Evolutionary conservation across 2,329 filamentous ascomycete species (phyloP).

Genomic region (Clonostachys byssicola): DNA sequence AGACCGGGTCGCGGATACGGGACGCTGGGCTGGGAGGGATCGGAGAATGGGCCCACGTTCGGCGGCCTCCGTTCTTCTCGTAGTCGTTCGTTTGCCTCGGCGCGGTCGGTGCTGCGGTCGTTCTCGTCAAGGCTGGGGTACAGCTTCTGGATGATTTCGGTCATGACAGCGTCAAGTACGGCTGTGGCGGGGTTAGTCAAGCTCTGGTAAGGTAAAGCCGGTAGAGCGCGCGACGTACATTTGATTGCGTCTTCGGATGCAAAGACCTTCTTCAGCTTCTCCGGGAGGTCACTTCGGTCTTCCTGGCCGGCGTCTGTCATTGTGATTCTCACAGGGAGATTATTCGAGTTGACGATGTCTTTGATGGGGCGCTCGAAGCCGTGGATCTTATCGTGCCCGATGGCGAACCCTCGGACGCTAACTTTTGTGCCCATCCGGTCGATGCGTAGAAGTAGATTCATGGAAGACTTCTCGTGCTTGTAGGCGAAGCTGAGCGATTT

Average conservation of each 20-base stretch:
- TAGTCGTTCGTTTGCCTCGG: conserved; percentile 33
- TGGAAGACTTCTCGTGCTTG: conserved; percentile 77
- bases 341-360: conserved; percentile 66
- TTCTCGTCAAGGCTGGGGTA: conserved; percentile 73
- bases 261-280: conserved; percentile 60
- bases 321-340: conserved; percentile 52
- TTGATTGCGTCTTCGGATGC: conserved; percentile 66
- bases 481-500: conserved; percentile 81
- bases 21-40: conserved; percentile 53
- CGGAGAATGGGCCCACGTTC: conserved; percentile 20
- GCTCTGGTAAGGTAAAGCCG: neutral
- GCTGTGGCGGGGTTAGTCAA: conserved; percentile 31
- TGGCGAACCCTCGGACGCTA: conserved; percentile 74
- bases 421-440: conserved; percentile 79
- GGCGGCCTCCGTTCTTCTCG: conserved; percentile 29
- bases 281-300: conserved; percentile 41
- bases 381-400: conserved; percentile 77
- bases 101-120: conserved; percentile 65
- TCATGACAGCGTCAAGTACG: conserved; percentile 68
- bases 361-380: conserved; percentile 67
- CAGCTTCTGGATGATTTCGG: conserved; percentile 79
- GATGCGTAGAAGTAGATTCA: conserved; percentile 78
- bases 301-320: conserved; percentile 30
- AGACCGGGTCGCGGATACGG: conserved; percentile 59
- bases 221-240: conserved; percentile 15